Evolutionary conservation across 129 eudicot genomes (phyloP).

Genomic region (Erigeron canadensis): DNA sequence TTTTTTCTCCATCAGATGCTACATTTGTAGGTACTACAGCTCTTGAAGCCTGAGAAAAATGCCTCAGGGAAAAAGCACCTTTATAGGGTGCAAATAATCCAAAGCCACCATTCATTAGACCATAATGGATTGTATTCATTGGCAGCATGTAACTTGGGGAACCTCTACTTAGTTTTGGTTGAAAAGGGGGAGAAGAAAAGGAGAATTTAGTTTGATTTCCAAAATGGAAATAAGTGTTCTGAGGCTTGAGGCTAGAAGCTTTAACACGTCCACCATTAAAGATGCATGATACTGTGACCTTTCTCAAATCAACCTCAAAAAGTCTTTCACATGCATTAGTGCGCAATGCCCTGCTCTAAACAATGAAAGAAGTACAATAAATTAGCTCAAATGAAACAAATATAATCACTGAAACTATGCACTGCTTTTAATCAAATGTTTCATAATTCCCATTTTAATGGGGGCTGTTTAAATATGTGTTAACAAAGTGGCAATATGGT

Average conservation of each 20-base stretch:
- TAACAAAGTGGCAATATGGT: neutral
- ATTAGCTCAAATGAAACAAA: neutral
- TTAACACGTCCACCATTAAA: constrained; percentile 20
- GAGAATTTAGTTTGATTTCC: constrained; percentile 32
- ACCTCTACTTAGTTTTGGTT: constrained; percentile 35
- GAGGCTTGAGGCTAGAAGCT: constrained; percentile 32
- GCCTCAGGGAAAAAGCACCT: constrained; percentile 33
- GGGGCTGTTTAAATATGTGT: neutral
- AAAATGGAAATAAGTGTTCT: constrained; percentile 12
- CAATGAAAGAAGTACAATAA: constrained; percentile 24
- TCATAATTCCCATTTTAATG: neutral
- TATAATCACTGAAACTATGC: neutral
- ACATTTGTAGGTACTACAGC: constrained; percentile 29
- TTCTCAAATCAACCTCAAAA: constrained; percentile 28
- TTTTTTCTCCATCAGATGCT: constrained; percentile 33
- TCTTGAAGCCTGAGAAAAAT: constrained; percentile 44
- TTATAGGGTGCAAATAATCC: constrained; percentile 31
- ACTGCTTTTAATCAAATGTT: neutral
- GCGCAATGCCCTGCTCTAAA: constrained; percentile 62
- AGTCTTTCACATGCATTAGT: constrained; percentile 33
- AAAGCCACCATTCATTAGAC: constrained; percentile 36
- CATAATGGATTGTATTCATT: constrained; percentile 26
- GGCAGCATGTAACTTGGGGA: constrained; percentile 27
- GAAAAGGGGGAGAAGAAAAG: constrained; percentile 27
- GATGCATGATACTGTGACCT: constrained; percentile 34